Percentiles rank a stretch among this genome's conserved stretches.
Conservation (phyloP, 2,329 filamentous ascomycete genomes). For the Tolypocladium paradoxum region DNA sequence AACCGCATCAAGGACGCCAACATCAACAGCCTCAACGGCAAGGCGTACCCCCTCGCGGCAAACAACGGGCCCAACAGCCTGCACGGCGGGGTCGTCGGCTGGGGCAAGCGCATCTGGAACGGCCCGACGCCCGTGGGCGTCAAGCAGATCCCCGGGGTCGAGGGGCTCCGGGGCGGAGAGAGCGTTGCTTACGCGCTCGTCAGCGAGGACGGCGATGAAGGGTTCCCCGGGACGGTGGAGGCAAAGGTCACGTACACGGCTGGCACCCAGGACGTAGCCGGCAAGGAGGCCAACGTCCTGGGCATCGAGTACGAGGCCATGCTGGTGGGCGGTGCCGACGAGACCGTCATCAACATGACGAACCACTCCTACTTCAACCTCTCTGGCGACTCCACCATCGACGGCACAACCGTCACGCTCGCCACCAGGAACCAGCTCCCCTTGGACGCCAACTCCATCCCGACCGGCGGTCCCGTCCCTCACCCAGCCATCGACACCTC, state of each 20-base stretch:
- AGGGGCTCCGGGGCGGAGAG: constrained; percentile 48
- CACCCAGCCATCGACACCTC: constrained; percentile 57
- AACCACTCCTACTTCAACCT: constrained; percentile 84
- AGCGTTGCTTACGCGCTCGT: constrained; percentile 53
- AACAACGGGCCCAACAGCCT: constrained; percentile 73
- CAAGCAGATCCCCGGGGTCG: constrained; percentile 36
- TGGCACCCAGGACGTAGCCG: constrained; percentile 51
- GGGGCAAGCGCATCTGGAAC: constrained; percentile 70
- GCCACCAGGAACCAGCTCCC: constrained; percentile 57
- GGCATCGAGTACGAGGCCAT: constrained; percentile 85
- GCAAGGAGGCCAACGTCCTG: constrained; percentile 58
- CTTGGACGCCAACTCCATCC: constrained; percentile 63
- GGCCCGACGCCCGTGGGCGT: constrained; percentile 55
- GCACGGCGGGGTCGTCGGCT: constrained; percentile 64
- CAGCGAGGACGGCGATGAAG: constrained; percentile 76
- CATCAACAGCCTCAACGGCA: constrained; percentile 61
- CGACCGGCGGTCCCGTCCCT: constrained; percentile 52
- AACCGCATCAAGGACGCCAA: constrained; percentile 70
- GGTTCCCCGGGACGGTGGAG: constrained; percentile 79
- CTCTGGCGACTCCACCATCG: constrained; percentile 38
- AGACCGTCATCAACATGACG: constrained; percentile 86
- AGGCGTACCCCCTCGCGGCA: constrained; percentile 56
- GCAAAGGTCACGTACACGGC: constrained; percentile 69
- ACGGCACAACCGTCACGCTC: constrained; percentile 56
- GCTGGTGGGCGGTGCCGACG: constrained; percentile 67